Evolutionary conservation across 345 rosid genomes (phyloP), one percentile per base, ranked within the genome.

Genomic region (Angophora floribunda): DNA sequence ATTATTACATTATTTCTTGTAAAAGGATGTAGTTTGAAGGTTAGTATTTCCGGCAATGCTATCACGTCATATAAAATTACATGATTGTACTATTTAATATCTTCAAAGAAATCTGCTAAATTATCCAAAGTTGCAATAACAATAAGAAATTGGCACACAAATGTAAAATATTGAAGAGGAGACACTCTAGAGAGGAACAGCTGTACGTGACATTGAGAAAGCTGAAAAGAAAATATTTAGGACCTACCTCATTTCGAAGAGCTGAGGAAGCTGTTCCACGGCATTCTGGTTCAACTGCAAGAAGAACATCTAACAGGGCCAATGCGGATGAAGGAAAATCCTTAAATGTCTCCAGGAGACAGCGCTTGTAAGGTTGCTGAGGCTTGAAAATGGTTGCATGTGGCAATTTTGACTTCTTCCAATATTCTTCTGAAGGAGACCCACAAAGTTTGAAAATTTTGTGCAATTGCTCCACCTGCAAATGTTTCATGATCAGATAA

Each of bases 401-500:
- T 4, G 93, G 93, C 91, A 94, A 90, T 87, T 93, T 94, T 88
- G 96, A 93, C 87, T 86, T 93, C 88, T 92, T 92, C 95, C 96
- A 94, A 88, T 94, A 93, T 70, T 90, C 94, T 86, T 93, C 94
- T 3, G 94, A 93, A 32, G 95, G 95, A 28, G 95, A 94, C 6
- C 95, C 95, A 86, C 95, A 94, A 52, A 94, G 96, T 88, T 94
- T 94, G 93, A 94, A 94, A 67, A 94, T 92, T 89, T 93, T 94
- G 87, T 94, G 96, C 86, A 94, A 90, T 87, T 93, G 95, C 91
- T 94, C 96, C 87, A 94, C 96, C 95, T 94, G 78, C 24, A 86
- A 78, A 55, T 87, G n/a, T 87, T 65, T 67, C 88, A 28, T 21
- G 14, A 70, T 70, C 47, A 70, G 49, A 70, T 17, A 36, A 36